phyloP scores from a whole-genome alignment of 176 grass and related monocot species.

The Areca catechu region DNA sequence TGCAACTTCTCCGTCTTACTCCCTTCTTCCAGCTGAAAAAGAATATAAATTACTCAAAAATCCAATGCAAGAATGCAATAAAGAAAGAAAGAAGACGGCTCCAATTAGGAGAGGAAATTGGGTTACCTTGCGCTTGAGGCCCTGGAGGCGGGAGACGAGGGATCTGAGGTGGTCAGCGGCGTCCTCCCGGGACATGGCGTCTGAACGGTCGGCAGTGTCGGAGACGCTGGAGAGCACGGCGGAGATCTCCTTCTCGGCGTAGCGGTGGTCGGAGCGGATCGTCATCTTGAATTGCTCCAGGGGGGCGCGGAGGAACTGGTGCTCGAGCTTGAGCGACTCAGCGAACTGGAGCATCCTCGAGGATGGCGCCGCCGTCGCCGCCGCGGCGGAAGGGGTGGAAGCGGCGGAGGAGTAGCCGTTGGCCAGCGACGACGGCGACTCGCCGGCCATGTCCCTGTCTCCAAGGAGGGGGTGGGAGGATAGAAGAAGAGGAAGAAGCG shows the following conservation, averaged over 20 bases:
- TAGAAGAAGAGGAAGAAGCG: no score
- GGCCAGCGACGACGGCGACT: slow-evolving; percentile 48
- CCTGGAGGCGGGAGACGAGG: slow-evolving; percentile 85
- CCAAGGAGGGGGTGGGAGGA: no score
- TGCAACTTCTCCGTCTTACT: slow-evolving; percentile 39
- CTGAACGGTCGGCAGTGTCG: slow-evolving; percentile 2
- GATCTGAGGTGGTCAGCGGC: slow-evolving; percentile 60
- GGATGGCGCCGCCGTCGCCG: slow-evolving; percentile 4
- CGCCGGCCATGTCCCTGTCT: slow-evolving; percentile 77
- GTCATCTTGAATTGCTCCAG: slow-evolving; percentile 72
- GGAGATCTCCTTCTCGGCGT: slow-evolving; percentile 78
- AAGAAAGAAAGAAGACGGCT: slow-evolving; percentile 1
- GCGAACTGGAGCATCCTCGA: slow-evolving; percentile 37
- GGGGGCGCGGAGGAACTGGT: slow-evolving; percentile 77
- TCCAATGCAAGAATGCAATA: slow-evolving; percentile 2
- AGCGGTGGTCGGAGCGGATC: slow-evolving; percentile 50
- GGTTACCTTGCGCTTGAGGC: slow-evolving; percentile 79
- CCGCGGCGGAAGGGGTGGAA: background rate
- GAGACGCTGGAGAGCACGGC: slow-evolving; percentile 50
- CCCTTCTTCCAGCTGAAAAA: slow-evolving; percentile 52
- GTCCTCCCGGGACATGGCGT: slow-evolving; percentile 1
- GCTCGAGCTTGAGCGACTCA: slow-evolving; percentile 70
- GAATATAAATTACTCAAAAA: background rate
- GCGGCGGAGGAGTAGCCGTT: slow-evolving; percentile 2
- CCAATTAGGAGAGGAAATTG: background rate